A percentile compares a stretch with the other conserved stretches of the same genome.
phyloP scores from a whole-genome alignment of 2,329 filamentous ascomycete species.

The Ilyonectria destructans region DNA sequence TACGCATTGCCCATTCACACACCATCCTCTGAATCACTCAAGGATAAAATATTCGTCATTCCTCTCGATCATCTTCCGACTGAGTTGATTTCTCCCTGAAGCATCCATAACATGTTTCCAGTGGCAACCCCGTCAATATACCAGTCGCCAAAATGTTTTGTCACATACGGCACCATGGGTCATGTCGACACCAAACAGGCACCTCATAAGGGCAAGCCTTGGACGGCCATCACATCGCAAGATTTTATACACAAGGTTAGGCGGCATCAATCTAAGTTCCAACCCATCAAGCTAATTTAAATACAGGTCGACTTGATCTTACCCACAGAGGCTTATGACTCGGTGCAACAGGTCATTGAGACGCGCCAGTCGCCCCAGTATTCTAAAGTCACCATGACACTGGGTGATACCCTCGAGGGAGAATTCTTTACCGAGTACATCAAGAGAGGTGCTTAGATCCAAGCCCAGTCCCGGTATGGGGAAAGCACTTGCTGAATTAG shows the following conservation, averaged over 20 bases:
- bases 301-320: slow-evolving; percentile 79
- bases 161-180: slow-evolving; percentile 78
- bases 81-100: not conserved
- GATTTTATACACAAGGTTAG: slow-evolving; percentile 78
- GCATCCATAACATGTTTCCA: slow-evolving; percentile 60
- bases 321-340: slow-evolving; percentile 73
- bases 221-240: slow-evolving; percentile 77
- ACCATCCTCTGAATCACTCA: not conserved
- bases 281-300: slow-evolving; percentile 1
- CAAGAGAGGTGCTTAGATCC: slow-evolving; percentile 74
- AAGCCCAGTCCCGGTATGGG: not conserved
- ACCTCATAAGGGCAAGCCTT: slow-evolving; percentile 83
- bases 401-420: slow-evolving; percentile 80
- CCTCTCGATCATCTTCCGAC: not conserved
- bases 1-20: not conserved
- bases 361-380: slow-evolving; percentile 64
- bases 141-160: slow-evolving; percentile 79
- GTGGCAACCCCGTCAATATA: slow-evolving; percentile 64
- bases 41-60: no score
- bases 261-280: not conserved
- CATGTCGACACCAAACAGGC: slow-evolving; percentile 81
- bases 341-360: slow-evolving; percentile 68
- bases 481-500: not conserved
- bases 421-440: slow-evolving; percentile 90
- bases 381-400: slow-evolving; percentile 79